phyloP scores from a whole-genome alignment of 192 early-diverging fungal species.

The Coemansia sp. region DNA sequence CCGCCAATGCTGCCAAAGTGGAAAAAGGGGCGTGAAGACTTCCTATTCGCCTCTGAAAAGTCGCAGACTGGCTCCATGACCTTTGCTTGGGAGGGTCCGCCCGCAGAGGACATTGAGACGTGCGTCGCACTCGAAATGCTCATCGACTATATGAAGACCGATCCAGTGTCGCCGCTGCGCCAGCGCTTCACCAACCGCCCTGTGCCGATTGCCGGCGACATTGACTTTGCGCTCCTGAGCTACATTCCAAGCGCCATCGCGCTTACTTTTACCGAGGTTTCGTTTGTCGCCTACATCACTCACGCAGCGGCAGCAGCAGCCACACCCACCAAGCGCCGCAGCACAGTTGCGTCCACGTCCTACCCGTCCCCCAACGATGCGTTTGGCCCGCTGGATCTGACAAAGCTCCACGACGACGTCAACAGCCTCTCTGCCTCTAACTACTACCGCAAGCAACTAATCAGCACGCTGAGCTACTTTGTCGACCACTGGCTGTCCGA shows the following conservation, averaged over 20 bases:
- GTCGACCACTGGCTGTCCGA: conserved; percentile 42
- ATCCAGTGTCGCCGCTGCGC: conserved; percentile 67
- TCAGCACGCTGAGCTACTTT: conserved; percentile 45
- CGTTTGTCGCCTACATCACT: conserved; percentile 38
- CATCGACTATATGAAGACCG: conserved; percentile 70
- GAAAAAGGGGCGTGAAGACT: conserved; percentile 52
- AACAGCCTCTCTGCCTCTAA: conserved; percentile 43
- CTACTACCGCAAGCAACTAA: conserved; percentile 49
- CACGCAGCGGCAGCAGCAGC: conserved; percentile 41
- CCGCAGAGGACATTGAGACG: conserved; percentile 64
- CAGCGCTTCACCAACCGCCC: conserved; percentile 77
- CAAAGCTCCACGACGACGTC: conserved; percentile 49
- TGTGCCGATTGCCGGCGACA: conserved; percentile 67
- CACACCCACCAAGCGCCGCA: conserved; percentile 40
- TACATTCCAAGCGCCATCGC: conserved; percentile 65
- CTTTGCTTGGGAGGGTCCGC: conserved; percentile 82
- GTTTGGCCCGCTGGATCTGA: conserved; percentile 41
- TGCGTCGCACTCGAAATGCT: conserved; percentile 76
- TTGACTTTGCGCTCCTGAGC: conserved; percentile 63
- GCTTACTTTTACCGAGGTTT: conserved; percentile 63
- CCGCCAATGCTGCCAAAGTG: conserved; percentile 48
- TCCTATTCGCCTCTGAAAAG: conserved; percentile 68
- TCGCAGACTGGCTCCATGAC: conserved; percentile 71
- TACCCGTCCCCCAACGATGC: conserved; percentile 54
- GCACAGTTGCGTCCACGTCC: conserved; percentile 19